A percentile compares a stretch with the other conserved stretches of the same genome.
Evolutionary conservation across 169 alveolate species (phyloP).

Genomic region (Plasmodium cynomolgi): DNA sequence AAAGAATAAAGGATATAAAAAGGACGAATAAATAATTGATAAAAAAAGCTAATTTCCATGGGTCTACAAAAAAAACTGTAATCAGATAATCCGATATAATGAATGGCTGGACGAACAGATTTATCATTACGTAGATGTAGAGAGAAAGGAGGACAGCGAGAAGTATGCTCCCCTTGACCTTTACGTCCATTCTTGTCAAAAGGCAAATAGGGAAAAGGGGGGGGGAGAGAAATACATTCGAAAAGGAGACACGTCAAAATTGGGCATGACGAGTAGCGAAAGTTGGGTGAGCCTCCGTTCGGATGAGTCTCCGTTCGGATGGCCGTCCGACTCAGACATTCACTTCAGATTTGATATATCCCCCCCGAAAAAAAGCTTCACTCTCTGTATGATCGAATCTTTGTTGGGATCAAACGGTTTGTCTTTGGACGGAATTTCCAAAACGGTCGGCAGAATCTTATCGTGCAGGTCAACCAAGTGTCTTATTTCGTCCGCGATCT

Average conservation of each 20-base stretch:
- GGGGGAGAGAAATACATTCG: not conserved
- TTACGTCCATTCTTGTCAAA: slow-evolving; percentile 38
- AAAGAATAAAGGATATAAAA: slow-evolving; percentile 50
- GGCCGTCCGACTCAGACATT: not conserved
- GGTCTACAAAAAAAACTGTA: slow-evolving; percentile 73
- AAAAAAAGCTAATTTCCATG: slow-evolving; percentile 69
- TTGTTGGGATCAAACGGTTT: slow-evolving; percentile 85
- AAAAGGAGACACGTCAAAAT: not conserved
- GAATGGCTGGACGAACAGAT: slow-evolving; percentile 65
- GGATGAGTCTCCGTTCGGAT: not conserved
- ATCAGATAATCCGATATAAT: slow-evolving; percentile 57
- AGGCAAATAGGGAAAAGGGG: not conserved
- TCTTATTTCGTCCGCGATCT: slow-evolving; percentile 83
- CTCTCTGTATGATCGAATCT: slow-evolving; percentile 83
- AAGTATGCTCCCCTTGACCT: slow-evolving; percentile 53
- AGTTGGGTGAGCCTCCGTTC: not conserved
- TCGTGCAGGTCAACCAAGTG: slow-evolving; percentile 79
- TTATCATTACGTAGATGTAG: slow-evolving; percentile 63
- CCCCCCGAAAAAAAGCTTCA: slow-evolving; percentile 82
- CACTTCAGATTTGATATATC: slow-evolving; percentile 67
- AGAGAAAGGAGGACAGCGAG: slow-evolving; percentile 6
- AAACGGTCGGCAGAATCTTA: slow-evolving; percentile 80
- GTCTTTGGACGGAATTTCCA: slow-evolving; percentile 86
- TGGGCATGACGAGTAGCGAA: not conserved
- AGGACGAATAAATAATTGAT: slow-evolving; percentile 58